Evolutionary conservation across 257 asterid species (phyloP).

Genomic region (Paraleonurus japonicus): DNA sequence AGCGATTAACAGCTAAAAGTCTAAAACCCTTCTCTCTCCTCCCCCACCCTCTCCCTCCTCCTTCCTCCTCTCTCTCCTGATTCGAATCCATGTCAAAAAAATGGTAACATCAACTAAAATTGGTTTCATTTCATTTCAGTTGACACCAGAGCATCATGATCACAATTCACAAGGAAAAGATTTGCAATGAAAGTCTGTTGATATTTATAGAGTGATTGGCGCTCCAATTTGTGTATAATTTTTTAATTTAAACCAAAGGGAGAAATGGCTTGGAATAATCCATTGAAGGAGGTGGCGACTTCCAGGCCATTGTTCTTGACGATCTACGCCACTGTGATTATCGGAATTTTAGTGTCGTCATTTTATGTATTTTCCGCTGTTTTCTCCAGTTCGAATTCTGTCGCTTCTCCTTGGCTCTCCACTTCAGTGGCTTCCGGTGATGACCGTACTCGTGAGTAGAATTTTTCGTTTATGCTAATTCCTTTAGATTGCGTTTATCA

Average conservation of each 20-base stretch:
- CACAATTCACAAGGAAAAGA: conserved; percentile 13
- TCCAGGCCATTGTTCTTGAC: conserved; percentile 85
- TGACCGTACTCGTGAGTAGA: conserved; percentile 22
- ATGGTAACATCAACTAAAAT: conserved; percentile 14
- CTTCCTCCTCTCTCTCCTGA: neutral
- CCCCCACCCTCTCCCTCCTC: too few species aligned
- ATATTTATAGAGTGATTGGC: conserved; percentile 12
- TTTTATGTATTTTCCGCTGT: conserved; percentile 85
- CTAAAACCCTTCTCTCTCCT: conserved; percentile 16
- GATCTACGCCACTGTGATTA: conserved; percentile 72
- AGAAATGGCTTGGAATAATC: conserved; percentile 47
- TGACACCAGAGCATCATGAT: conserved; percentile 24
- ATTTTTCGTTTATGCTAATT: neutral
- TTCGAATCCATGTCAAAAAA: neutral
- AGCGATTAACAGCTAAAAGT: conserved; percentile 20
- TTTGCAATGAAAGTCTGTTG: conserved; percentile 13
- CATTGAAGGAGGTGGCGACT: conserved; percentile 64
- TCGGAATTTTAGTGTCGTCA: conserved; percentile 73
- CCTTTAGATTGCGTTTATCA: neutral
- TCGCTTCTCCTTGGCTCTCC: conserved; percentile 43
- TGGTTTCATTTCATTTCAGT: conserved; percentile 7
- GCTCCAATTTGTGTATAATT: neutral
- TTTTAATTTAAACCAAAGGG: too few species aligned
- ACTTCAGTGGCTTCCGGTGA: conserved; percentile 35
- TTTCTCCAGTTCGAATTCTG: conserved; percentile 52